These are phyloP conservation scores for Candida jianshihensis DNA, from an alignment of 805 yeast genomes.

Conservation along the genomic window DNA sequence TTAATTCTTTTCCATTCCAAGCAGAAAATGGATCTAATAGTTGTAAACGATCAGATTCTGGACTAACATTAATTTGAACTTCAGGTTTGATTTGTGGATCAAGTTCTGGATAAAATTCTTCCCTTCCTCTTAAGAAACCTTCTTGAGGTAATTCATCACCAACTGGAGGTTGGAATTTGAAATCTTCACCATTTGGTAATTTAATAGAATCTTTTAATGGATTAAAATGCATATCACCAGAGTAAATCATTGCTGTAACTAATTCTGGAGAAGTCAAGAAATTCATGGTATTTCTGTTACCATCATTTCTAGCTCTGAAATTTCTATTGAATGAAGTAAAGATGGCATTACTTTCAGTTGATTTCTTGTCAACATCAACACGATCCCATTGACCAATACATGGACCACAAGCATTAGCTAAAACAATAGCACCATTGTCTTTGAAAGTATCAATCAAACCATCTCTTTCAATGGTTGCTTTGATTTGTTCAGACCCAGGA, in stretches of 20 bases:
- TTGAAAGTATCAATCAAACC: constrained; percentile 78
- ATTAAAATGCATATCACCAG: constrained; percentile 89
- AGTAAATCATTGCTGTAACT: constrained; percentile 93
- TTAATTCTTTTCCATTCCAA: constrained; percentile 82
- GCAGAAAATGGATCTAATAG: constrained; percentile 80
- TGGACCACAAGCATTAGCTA: constrained; percentile 99
- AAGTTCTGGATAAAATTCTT: constrained; percentile 64
- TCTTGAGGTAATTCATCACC: constrained; percentile 79
- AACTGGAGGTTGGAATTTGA: constrained; percentile 70
- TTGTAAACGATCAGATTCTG: constrained; percentile 88
- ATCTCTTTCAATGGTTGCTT: constrained; percentile 95
- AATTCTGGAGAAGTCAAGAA: constrained; percentile 98
- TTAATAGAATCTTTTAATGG: constrained; percentile 83
- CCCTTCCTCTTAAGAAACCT: constrained; percentile 74
- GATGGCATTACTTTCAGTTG: constrained; percentile 74
- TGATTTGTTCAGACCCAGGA: constrained; percentile 96
- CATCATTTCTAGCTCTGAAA: constrained; percentile 96
- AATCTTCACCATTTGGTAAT: constrained; percentile 60
- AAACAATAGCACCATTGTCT: constrained; percentile 82
- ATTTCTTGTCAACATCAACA: constrained; percentile 59
- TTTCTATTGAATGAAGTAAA: constrained; percentile 97
- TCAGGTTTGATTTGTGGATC: constrained; percentile 60
- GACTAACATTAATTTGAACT: constrained; percentile 64
- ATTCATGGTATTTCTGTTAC: constrained; percentile 95
- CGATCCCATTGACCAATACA: constrained; percentile 99